Conservation (phyloP, 164 flowering plant genomes). For the Kingdonia uniflora region DNA sequence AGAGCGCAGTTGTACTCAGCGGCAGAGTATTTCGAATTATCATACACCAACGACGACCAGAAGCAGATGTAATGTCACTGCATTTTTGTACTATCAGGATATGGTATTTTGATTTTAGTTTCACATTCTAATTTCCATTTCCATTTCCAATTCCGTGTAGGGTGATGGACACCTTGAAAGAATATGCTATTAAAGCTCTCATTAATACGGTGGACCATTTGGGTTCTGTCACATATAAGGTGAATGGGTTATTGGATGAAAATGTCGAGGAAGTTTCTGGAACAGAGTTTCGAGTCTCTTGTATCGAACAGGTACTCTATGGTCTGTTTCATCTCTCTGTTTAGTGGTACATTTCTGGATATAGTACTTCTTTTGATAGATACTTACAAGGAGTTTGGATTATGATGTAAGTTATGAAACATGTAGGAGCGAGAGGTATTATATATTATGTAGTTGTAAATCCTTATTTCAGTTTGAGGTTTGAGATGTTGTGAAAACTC, state of each 20-base stretch:
- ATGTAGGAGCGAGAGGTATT: no score
- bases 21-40: slow-evolving; percentile 88
- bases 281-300: slow-evolving; percentile 61
- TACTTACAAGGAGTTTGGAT: neutral
- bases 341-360: neutral
- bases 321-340: neutral
- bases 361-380: neutral
- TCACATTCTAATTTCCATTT: neutral
- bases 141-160: slow-evolving; percentile 24
- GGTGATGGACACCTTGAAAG: slow-evolving; percentile 78
- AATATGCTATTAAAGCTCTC: slow-evolving; percentile 77
- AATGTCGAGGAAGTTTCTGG: slow-evolving; percentile 66
- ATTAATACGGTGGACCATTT: slow-evolving; percentile 94
- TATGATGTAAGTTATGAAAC: no score
- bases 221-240: slow-evolving; percentile 80
- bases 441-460: no score
- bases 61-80: slow-evolving; percentile 59
- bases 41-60: slow-evolving; percentile 78
- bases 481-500: no score
- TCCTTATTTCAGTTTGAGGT: no score
- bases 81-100: neutral
- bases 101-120: neutral
- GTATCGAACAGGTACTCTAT: slow-evolving; percentile 71
- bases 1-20: slow-evolving; percentile 91
- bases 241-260: slow-evolving; percentile 64